phyloP scores from a whole-genome alignment of 1,284 basidiomycete genomes.

The Irpex lacteus region DNA sequence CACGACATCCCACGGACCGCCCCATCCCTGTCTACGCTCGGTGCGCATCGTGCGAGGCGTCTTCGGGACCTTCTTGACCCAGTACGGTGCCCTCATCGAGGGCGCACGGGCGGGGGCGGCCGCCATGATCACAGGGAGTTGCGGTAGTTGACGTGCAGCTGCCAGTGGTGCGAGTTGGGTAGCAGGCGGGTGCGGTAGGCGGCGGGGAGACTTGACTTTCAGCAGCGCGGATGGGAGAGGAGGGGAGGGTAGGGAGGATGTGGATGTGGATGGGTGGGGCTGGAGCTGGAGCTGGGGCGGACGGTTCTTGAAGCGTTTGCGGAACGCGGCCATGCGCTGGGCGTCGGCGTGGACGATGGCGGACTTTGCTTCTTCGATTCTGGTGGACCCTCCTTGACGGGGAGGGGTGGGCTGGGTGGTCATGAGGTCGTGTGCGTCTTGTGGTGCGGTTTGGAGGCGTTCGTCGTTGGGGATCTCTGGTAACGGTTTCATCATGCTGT shows the following conservation, averaged over 20 bases:
- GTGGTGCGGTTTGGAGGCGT: background rate
- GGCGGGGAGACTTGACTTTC: background rate
- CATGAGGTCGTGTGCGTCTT: background rate
- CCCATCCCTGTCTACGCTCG: constrained; percentile 30
- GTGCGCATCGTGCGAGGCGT: constrained; percentile 26
- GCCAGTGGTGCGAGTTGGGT: constrained; percentile 8
- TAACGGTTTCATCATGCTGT: constrained; percentile 16
- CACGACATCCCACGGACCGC: constrained; percentile 25
- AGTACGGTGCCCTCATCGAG: constrained; percentile 27
- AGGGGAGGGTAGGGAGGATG: constrained; percentile 8
- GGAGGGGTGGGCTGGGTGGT: background rate
- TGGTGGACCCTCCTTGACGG: background rate
- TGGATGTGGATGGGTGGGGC: background rate
- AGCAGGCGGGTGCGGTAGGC: constrained; percentile 12
- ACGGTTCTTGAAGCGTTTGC: constrained; percentile 18
- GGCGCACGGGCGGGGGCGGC: constrained; percentile 9
- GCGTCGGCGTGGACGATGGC: constrained; percentile 22
- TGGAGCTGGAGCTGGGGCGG: constrained; percentile 13
- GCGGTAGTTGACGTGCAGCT: constrained; percentile 10
- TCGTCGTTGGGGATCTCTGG: constrained; percentile 11
- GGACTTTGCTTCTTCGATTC: constrained; percentile 18
- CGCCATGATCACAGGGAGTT: constrained; percentile 5
- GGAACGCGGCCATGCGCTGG: constrained; percentile 22
- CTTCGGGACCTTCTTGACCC: constrained; percentile 25
- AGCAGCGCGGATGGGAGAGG: constrained; percentile 1